Evolutionary conservation across 176 grass and related monocot species (phyloP).

Genomic region (Oryza glumipatula): DNA sequence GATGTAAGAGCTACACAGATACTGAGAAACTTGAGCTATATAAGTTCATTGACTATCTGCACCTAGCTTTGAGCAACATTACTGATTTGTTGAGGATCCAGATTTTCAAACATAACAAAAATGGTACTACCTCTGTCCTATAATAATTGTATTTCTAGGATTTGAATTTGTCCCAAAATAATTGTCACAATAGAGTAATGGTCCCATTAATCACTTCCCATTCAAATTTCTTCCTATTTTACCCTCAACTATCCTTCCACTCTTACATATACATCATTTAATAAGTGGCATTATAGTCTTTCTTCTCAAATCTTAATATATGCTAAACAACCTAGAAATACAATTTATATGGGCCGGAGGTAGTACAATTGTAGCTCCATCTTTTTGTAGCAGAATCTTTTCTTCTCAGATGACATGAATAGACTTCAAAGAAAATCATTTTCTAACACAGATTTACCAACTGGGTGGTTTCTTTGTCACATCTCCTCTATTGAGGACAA

Average conservation of each 20-base stretch:
- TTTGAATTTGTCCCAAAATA: too few relatives aligned
- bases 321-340: too few relatives aligned
- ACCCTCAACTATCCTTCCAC: too few relatives aligned
- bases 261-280: too few relatives aligned
- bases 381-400: not conserved
- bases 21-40: not conserved
- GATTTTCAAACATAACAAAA: not conserved
- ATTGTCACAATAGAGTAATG: too few relatives aligned
- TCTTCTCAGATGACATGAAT: not conserved
- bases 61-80: not conserved
- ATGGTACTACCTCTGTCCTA: not conserved
- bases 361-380: not conserved
- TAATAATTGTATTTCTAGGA: too few relatives aligned
- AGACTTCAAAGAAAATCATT: not conserved
- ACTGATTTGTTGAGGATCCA: not conserved
- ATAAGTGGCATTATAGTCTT: too few relatives aligned
- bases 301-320: too few relatives aligned
- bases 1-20: not conserved
- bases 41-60: not conserved
- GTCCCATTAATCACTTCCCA: too few relatives aligned
- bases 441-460: not conserved
- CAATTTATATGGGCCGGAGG: too few relatives aligned
- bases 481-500: not conserved
- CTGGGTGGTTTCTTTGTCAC: not conserved
- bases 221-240: too few relatives aligned